phyloP scores from a whole-genome alignment of 1,139 yeast genomes.

The Candida labiduridarum region DNA sequence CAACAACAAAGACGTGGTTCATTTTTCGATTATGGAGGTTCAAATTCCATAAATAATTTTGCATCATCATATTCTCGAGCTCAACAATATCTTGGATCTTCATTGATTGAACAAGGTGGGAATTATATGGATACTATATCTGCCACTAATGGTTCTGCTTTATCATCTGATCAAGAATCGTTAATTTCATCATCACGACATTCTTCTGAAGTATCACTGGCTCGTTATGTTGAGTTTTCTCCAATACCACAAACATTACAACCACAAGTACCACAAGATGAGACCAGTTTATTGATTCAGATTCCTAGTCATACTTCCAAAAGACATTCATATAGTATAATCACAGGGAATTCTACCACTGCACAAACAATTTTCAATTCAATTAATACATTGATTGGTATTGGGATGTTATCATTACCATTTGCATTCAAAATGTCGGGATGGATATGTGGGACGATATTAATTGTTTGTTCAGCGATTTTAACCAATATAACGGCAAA shows the following conservation, averaged over 20 bases:
- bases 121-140: conserved; percentile 2
- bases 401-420: conserved; percentile 84
- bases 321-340: conserved; percentile 14
- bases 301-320: conserved; percentile 11
- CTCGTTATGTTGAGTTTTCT: conserved; percentile 4
- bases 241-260: background rate
- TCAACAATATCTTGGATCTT: conserved; percentile 52
- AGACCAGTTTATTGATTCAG: conserved; percentile 16
- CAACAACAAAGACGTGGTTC: conserved; percentile 20
- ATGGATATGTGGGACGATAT: conserved; percentile 65
- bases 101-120: conserved; percentile 23
- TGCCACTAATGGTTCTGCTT: background rate
- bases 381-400: conserved; percentile 81
- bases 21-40: conserved; percentile 45
- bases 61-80: conserved; percentile 82
- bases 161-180: conserved; percentile 1
- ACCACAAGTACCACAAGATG: conserved; percentile 14
- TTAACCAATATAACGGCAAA: conserved; percentile 73
- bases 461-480: conserved; percentile 58
- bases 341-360: conserved; percentile 53
- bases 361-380: conserved; percentile 90
- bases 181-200: background rate
- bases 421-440: conserved; percentile 80
- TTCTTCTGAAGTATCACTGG: background rate
- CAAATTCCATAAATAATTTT: conserved; percentile 73